These are phyloP conservation scores for Alternaria ethzedia DNA, from an alignment of 2,329 filamentous ascomycete genomes.

Conservation along the genomic window DNA sequence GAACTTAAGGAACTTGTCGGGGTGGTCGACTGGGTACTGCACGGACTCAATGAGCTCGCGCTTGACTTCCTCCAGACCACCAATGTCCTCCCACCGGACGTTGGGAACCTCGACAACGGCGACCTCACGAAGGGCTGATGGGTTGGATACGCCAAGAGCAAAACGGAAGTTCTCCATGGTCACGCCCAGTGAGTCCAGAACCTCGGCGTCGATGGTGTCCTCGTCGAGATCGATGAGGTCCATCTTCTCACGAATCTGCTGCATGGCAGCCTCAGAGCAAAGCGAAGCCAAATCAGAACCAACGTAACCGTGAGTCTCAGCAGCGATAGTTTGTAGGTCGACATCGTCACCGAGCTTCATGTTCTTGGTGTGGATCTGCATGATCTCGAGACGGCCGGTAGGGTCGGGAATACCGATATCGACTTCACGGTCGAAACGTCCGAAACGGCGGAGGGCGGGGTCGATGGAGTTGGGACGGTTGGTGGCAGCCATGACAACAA, in stretches of 20 bases:
- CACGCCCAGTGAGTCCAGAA: conserved; percentile 95
- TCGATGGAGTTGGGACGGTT: conserved; percentile 99
- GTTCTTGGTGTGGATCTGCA: conserved; percentile 99
- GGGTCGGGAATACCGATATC: conserved; percentile 98
- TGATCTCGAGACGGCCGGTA: conserved; percentile 96
- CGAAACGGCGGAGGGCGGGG: conserved; percentile 94
- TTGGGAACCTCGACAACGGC: conserved; percentile 99
- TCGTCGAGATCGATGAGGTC: conserved; percentile 98
- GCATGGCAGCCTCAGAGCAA: conserved; percentile 99
- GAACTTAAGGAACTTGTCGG: conserved; percentile 99
- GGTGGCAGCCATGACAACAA: conserved; percentile 98
- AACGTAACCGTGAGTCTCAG: conserved; percentile 98
- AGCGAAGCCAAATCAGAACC: conserved; percentile 98
- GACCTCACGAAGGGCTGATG: conserved; percentile 96
- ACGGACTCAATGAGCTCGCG: conserved; percentile 98
- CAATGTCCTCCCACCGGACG: conserved; percentile 99
- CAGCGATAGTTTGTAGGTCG: conserved; percentile 93
- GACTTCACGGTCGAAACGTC: conserved; percentile 98
- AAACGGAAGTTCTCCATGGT: conserved; percentile 99
- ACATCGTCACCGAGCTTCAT: conserved; percentile 99
- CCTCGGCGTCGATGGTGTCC: conserved; percentile 98
- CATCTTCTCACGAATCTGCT: conserved; percentile 99
- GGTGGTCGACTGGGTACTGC: conserved; percentile 98
- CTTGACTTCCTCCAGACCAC: conserved; percentile 98
- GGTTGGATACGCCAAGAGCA: conserved; percentile 96